A percentile compares a stretch with the other conserved stretches of the same genome.
These are phyloP conservation scores for Neurospora sp. DNA, from an alignment of 495 filamentous ascomycete species.

Conservation along the genomic window DNA sequence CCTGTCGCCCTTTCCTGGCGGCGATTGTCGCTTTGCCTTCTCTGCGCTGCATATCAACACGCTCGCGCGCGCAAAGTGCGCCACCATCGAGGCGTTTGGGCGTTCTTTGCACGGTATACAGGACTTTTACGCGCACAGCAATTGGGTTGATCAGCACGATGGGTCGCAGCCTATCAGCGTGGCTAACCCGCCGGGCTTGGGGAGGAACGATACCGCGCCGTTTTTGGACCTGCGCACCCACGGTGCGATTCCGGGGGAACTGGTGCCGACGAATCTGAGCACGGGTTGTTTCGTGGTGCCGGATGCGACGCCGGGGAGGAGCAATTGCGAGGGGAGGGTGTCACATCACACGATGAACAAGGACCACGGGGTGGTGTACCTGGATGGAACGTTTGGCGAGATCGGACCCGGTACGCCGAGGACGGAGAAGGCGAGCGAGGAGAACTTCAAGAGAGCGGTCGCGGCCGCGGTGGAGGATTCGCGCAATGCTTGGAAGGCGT, in stretches of 20 bases:
- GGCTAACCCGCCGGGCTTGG: conserved; percentile 17
- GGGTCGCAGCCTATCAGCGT: conserved; percentile 10
- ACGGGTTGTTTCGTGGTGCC: conserved; percentile 19
- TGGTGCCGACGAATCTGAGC: conserved; percentile 15
- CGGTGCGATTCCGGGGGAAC: conserved; percentile 8
- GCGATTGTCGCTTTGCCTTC: conserved; percentile 18
- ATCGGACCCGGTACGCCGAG: conserved; percentile 8
- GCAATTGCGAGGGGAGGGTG: conserved; percentile 13
- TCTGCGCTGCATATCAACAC: conserved; percentile 7
- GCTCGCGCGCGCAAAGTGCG: conserved; percentile 16
- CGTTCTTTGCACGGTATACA: conserved; percentile 14
- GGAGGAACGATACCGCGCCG: conserved; percentile 10
- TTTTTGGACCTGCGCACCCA: conserved; percentile 14
- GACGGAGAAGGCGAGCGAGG: background rate
- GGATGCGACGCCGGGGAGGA: conserved; percentile 8
- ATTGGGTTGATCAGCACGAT: conserved; percentile 16
- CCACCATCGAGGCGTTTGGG: conserved; percentile 14
- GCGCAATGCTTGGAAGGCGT: conserved; percentile 8
- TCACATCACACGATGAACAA: conserved; percentile 17
- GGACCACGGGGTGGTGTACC: conserved; percentile 15
- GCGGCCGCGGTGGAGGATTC: conserved; percentile 10
- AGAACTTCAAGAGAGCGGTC: conserved; percentile 15
- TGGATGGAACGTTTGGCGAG: conserved; percentile 14
- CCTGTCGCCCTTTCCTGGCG: conserved; percentile 5
- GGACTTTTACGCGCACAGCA: conserved; percentile 22